Evolutionary conservation across 306 rosid species (phyloP).

Genomic region (Vicia villosa): DNA sequence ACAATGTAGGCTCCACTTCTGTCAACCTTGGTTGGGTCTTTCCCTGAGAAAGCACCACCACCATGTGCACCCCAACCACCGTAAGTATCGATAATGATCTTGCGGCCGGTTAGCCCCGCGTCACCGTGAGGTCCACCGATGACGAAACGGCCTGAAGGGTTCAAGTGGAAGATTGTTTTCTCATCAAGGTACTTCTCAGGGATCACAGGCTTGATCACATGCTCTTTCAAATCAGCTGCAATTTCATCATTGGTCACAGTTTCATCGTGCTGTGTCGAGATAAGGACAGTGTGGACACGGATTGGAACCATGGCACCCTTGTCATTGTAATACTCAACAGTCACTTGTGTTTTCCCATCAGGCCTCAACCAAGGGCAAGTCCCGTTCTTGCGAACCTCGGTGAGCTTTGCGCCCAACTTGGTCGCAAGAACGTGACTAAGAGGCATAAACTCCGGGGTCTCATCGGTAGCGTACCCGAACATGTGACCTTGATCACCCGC

Average conservation of each 20-base stretch:
- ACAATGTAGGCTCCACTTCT: slow-evolving; percentile 54
- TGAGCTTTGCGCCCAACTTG: slow-evolving; percentile 48
- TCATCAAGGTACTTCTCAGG: slow-evolving; percentile 56
- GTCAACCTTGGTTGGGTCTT: slow-evolving; percentile 53
- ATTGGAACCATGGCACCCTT: slow-evolving; percentile 53
- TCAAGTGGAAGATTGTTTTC: slow-evolving; percentile 50
- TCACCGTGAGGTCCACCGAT: slow-evolving; percentile 57
- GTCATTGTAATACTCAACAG: slow-evolving; percentile 51
- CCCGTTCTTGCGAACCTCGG: slow-evolving; percentile 49
- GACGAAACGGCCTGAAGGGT: slow-evolving; percentile 53
- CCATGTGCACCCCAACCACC: slow-evolving; percentile 57
- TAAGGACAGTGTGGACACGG: slow-evolving; percentile 48
- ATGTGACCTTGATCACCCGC: slow-evolving; percentile 55
- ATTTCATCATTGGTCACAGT: slow-evolving; percentile 51
- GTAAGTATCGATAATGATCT: slow-evolving; percentile 51
- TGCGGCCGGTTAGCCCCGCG: slow-evolving; percentile 51
- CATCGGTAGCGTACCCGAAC: slow-evolving; percentile 53
- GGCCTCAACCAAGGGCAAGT: slow-evolving; percentile 56
- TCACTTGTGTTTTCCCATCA: slow-evolving; percentile 54
- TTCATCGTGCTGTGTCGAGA: slow-evolving; percentile 54
- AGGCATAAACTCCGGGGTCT: slow-evolving; percentile 51
- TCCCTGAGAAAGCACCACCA: slow-evolving; percentile 55
- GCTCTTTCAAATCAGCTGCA: slow-evolving; percentile 49
- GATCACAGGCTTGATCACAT: slow-evolving; percentile 52
- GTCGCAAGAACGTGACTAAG: slow-evolving; percentile 56